Base-by-base conservation (phyloP, 2,329 filamentous ascomycete genomes). In the Sporothrix dimorphospora region DNA sequence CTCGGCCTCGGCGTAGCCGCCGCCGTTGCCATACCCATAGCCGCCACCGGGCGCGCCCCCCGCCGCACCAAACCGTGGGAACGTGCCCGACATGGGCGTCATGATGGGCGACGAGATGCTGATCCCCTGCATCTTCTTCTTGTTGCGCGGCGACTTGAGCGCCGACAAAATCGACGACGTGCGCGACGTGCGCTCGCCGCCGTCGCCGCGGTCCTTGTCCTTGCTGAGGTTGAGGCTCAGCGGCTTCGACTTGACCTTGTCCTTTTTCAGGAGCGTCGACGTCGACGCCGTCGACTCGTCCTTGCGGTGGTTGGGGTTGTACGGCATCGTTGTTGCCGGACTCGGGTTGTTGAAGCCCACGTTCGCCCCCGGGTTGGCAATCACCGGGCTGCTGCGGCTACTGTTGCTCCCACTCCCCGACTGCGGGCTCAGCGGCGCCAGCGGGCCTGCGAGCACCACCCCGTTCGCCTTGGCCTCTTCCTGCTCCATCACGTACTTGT, bases 401-500 rank as follows among this genome's bases (percentile, higher is more conserved):
- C 30, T 45, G 70, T 42, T 45, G 53, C 9, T 55, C 19, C 12
- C 53, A 47, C 9, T 55, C 21, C 12, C 53, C 8, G 72, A 71
- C 67, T 55, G 61, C 24, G 72, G 77, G 38, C 80, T 76, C 7
- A 75, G 74, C 4, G 82, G 76, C 42, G 81, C 73, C 11, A 83
- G 81, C 49, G 84, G 82, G 6, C 79, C 80, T 27, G 86, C 83
- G 59, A 88, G 82, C 21, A 81, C 80, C 55, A 87, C 78, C 42
- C 89, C 89, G 65, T 84, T 84, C 75, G 86, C 83, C 79, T 90
- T 91, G 69, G 88, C 88, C 72, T 87, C 88, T 78, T 98, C 94
- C 77, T 97, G 92, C 80, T 94, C 93, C 90, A 97, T 92, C 75
- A 97, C 94, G 76, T 94, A 92, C 74, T 91, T 94, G 82, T 98